Conservation (phyloP, 2,329 filamentous ascomycete genomes). For the Claviceps citrina region DNA sequence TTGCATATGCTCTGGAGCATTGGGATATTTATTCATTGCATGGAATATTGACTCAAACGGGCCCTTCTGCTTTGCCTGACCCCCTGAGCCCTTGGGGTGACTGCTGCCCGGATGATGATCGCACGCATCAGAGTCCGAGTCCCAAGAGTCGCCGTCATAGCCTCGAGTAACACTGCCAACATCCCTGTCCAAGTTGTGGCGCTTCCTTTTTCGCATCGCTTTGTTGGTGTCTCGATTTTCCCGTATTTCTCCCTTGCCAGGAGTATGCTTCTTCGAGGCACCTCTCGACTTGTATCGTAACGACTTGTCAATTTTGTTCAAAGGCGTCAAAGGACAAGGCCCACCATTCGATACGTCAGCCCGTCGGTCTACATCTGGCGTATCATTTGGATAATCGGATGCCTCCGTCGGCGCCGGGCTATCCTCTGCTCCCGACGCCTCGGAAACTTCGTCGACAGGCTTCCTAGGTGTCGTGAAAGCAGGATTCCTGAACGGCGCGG, state of each 20-base stretch:
- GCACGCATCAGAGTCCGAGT: conserved; percentile 32
- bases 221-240: conserved; percentile 24
- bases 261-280: conserved; percentile 24
- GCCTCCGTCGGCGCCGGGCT: conserved; percentile 44
- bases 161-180: conserved; percentile 33
- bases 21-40: conserved; percentile 40
- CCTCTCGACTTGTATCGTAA: conserved; percentile 27
- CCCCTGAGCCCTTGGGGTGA: conserved; percentile 13
- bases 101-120: conserved; percentile 10
- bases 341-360: conserved; percentile 26
- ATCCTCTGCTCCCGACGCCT: conserved; percentile 42
- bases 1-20: conserved; percentile 42
- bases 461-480: conserved; percentile 49
- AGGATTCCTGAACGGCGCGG: conserved; percentile 44
- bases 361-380: conserved; percentile 34
- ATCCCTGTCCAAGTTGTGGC: conserved; percentile 35
- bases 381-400: conserved; percentile 37
- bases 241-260: conserved; percentile 52
- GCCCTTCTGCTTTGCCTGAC: conserved; percentile 11
- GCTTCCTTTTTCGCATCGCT: conserved; percentile 37
- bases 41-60: conserved; percentile 31
- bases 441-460: conserved; percentile 39
- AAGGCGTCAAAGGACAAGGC: conserved; percentile 30
- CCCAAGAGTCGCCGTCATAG: conserved; percentile 28
- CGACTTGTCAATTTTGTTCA: conserved; percentile 30